Evolutionary conservation across 371 early-diverging fungal genomes (phyloP).

Genomic region (Mortierella sp.): DNA sequence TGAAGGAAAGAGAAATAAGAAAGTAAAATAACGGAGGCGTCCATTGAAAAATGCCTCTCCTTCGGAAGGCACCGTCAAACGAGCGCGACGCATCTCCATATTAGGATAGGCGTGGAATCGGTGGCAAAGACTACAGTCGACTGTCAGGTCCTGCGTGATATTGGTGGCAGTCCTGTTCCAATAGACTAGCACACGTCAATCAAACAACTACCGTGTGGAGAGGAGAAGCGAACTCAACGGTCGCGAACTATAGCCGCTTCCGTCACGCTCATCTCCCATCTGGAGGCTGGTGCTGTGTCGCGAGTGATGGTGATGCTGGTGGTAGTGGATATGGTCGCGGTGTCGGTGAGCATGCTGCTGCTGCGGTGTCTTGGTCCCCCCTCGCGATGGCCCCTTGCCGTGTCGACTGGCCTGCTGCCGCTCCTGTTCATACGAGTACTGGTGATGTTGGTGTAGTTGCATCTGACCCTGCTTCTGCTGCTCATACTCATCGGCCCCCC

Average conservation of each 20-base stretch:
- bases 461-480: slow-evolving; percentile 24
- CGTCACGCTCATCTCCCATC: slow-evolving; percentile 9
- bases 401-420: neutral
- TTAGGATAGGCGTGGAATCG: neutral
- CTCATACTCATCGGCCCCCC: slow-evolving; percentile 6
- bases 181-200: neutral
- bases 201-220: neutral
- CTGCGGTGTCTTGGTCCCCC: neutral
- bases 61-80: neutral
- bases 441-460: slow-evolving; percentile 34
- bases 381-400: neutral
- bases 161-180: neutral
- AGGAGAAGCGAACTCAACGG: neutral
- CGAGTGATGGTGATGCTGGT: slow-evolving; percentile 27
- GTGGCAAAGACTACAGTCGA: neutral
- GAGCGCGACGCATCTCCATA: neutral
- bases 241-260: neutral
- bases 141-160: neutral
- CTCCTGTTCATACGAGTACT: neutral
- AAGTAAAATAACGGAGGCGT: neutral
- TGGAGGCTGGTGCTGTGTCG: slow-evolving; percentile 22
- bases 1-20: neutral
- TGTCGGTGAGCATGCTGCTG: slow-evolving; percentile 21
- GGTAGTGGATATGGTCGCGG: slow-evolving; percentile 18
- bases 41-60: neutral